phyloP scores from a whole-genome alignment of 345 rosid genomes.

The Cardamine resedifolia region DNA sequence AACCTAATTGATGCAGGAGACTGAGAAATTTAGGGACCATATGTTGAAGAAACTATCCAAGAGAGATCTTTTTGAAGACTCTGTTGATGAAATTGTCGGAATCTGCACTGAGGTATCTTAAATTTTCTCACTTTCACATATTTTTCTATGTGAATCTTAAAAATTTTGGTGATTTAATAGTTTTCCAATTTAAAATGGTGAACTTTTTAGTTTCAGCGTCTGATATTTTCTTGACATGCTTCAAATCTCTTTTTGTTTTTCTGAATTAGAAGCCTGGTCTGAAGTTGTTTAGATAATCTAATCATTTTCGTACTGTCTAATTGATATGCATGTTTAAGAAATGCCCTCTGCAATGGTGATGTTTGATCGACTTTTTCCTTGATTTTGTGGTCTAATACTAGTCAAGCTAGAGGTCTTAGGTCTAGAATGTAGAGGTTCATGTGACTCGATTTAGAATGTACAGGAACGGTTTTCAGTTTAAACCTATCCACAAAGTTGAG shows the following conservation, averaged over 20 bases:
- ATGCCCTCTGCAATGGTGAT: neutral
- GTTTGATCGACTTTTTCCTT: neutral
- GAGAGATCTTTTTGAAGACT: conserved; percentile 61
- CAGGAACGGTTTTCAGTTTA: neutral
- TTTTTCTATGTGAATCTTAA: conserved; percentile 3
- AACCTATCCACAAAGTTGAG: neutral
- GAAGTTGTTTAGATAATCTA: neutral
- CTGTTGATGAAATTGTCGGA: conserved; percentile 65
- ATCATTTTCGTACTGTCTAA: neutral
- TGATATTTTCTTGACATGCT: neutral
- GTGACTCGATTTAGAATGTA: neutral
- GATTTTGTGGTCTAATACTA: neutral
- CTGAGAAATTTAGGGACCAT: conserved; percentile 71
- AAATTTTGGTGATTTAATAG: neutral
- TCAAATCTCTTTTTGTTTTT: neutral
- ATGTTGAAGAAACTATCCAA: conserved; percentile 61
- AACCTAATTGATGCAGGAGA: conserved; percentile 53
- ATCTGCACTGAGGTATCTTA: conserved; percentile 73
- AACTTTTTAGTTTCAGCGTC: neutral
- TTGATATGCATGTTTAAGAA: neutral
- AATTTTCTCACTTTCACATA: neutral
- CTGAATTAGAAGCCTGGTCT: neutral
- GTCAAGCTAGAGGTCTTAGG: neutral
- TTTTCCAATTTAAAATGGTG: neutral
- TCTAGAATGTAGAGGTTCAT: neutral